These are phyloP conservation scores for Strobilomyces dryophilus DNA, from an alignment of 768 basidiomycete species.

Conservation along the genomic window DNA sequence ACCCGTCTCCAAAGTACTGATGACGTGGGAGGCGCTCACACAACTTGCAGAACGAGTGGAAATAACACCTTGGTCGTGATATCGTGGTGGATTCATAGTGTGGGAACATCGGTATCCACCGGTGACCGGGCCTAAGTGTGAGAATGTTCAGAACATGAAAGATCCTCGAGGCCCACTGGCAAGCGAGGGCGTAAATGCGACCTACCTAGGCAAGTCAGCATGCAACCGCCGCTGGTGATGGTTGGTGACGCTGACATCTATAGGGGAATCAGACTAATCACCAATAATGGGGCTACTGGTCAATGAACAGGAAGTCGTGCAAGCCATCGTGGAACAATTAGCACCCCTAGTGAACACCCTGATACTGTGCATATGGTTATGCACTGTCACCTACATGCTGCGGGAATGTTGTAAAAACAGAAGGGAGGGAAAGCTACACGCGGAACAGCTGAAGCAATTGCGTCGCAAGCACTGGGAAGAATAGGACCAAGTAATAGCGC, in stretches of 20 bases:
- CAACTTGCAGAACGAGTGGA: not conserved
- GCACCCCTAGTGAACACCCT: constrained; percentile 10
- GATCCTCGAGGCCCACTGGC: constrained; percentile 2
- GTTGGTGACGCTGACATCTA: not conserved
- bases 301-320: constrained; percentile 16
- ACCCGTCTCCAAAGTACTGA: no score
- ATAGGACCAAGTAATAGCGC: not conserved
- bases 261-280: not conserved
- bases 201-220: not conserved
- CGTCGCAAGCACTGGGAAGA: not conserved
- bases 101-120: no score
- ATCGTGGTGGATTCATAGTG: not conserved
- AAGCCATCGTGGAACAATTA: constrained; percentile 4
- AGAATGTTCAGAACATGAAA: not conserved
- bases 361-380: constrained; percentile 12
- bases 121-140: not conserved
- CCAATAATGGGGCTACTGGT: constrained; percentile 17
- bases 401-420: constrained; percentile 15
- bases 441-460: constrained; percentile 13
- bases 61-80: not conserved
- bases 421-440: constrained; percentile 18
- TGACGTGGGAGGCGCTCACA: no score
- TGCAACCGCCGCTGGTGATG: not conserved
- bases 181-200: not conserved
- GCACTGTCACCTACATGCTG: constrained; percentile 15